Base-by-base conservation (phyloP, 371 early-diverging fungal genomes). In the Mortierella sp. region DNA sequence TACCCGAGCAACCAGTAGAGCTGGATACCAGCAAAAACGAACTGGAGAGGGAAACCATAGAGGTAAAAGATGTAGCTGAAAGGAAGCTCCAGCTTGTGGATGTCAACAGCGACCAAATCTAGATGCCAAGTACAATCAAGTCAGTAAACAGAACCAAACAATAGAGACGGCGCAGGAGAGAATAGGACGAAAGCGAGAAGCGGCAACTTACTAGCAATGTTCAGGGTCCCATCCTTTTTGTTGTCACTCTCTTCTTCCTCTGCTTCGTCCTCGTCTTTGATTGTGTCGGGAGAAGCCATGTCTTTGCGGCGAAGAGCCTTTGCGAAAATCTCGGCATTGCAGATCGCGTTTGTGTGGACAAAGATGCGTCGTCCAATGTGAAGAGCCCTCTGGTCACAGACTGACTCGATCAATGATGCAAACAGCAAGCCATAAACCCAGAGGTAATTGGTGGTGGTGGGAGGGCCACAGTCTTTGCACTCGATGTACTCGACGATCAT, bases 1-100 rank as follows among this genome's bases (percentile, higher is more conserved):
- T 68, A 62, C 19, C 93, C 93, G 39, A 93, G 74, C 19, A 90
- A 73, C 51, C 78, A 78, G 61, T 89, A 88, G 48, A 93, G 70
- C 65, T 85, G 84, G 71, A 84, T 81, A 17, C 88, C 76, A 24
- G 90, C 87, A 27, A 90, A 54, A 2, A 80, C 25, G 25, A 90
- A 82, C 60, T 87, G 86, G 14, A 90, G 56, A 2, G 90, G 89
- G 40, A 80, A 81, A 12, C 83, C 83, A 55, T 90, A 90, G 17
- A 89, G 57, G 12, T 85, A 84, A 29, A 85, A 86, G 16, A 85
- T 54, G 29, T 87, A 87, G 1, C 85, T 84, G 47, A 73, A 71
- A 22, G 83, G 60, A 52, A 84, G 82, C 21, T 80, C 85, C n/a
- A 84, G 41, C 52, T 86, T 85, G 60, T 85, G 85, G 22, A 86